These are phyloP conservation scores for Coemansia sp. DNA, from an alignment of 192 early-diverging fungal genomes.

Conservation along the genomic window DNA sequence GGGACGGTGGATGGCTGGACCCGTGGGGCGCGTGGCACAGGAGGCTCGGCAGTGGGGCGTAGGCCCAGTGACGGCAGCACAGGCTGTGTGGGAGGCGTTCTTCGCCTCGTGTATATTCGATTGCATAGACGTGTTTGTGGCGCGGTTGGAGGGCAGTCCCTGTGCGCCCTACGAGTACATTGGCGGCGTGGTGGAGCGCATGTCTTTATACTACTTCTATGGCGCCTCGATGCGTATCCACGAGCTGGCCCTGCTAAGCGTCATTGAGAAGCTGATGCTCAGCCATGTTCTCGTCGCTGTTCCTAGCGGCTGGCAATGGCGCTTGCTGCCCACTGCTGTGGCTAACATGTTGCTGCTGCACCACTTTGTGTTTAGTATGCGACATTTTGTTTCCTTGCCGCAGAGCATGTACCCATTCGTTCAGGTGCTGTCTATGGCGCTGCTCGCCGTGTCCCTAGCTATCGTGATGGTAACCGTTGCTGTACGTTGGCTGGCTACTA, in stretches of 20 bases:
- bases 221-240: slow-evolving; percentile 47
- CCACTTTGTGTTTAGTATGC: slow-evolving; percentile 47
- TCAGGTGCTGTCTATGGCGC: slow-evolving; percentile 43
- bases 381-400: slow-evolving; percentile 12
- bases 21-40: slow-evolving; percentile 11
- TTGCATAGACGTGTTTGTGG: slow-evolving; percentile 54
- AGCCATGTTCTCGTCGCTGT: slow-evolving; percentile 29
- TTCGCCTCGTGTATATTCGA: slow-evolving; percentile 39
- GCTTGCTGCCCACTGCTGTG: slow-evolving; percentile 38
- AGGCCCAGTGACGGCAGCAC: slow-evolving; percentile 1
- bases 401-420: slow-evolving; percentile 45
- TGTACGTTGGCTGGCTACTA: slow-evolving; percentile 33
- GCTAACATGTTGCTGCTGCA: slow-evolving; percentile 35
- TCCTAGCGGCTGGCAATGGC: slow-evolving; percentile 51
- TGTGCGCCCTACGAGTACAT: slow-evolving; percentile 53
- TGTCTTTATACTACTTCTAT: slow-evolving; percentile 52
- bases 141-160: slow-evolving; percentile 53
- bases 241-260: slow-evolving; percentile 38
- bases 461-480: slow-evolving; percentile 41
- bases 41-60: slow-evolving; percentile 22
- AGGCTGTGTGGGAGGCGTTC: slow-evolving; percentile 44
- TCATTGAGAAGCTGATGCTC: slow-evolving; percentile 41
- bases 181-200: slow-evolving; percentile 48
- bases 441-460: slow-evolving; percentile 27
- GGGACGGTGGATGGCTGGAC: slow-evolving; percentile 31